These are phyloP conservation scores for Ascochyta lentis DNA, from an alignment of 2,329 filamentous ascomycete genomes.

Conservation along the genomic window DNA sequence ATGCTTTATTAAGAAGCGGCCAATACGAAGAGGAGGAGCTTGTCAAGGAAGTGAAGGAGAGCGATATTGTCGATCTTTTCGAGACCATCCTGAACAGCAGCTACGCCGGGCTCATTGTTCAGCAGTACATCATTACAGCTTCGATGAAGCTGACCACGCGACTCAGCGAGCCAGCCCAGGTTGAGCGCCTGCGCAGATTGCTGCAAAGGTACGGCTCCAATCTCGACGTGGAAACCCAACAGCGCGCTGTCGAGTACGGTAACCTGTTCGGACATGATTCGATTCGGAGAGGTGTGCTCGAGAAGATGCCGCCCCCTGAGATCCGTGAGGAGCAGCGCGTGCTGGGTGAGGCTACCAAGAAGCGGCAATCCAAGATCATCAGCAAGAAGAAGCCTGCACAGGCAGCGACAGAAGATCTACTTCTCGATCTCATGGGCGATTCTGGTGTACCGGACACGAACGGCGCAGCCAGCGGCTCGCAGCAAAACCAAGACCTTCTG, in stretches of 20 bases:
- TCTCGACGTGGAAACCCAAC: slow-evolving; percentile 93
- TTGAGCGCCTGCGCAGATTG: slow-evolving; percentile 82
- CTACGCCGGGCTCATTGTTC: slow-evolving; percentile 88
- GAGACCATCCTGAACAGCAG: slow-evolving; percentile 90
- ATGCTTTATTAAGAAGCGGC: slow-evolving; percentile 84
- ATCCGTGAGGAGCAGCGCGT: slow-evolving; percentile 95
- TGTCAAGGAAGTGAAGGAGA: slow-evolving; percentile 81
- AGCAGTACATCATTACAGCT: slow-evolving; percentile 94
- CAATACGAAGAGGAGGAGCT: slow-evolving; percentile 95
- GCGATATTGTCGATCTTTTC: slow-evolving; percentile 92
- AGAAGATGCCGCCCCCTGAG: slow-evolving; percentile 97
- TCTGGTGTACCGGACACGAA: slow-evolving; percentile 65
- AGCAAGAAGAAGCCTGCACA: slow-evolving; percentile 75
- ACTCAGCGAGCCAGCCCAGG: slow-evolving; percentile 80
- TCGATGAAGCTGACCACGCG: slow-evolving; percentile 94
- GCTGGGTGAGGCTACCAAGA: slow-evolving; percentile 74
- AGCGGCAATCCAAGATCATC: slow-evolving; percentile 60
- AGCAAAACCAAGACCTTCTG: slow-evolving; percentile 80
- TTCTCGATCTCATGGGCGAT: slow-evolving; percentile 91
- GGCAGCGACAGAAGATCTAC: slow-evolving; percentile 86
- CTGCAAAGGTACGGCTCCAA: slow-evolving; percentile 81
- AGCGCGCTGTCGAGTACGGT: slow-evolving; percentile 91
- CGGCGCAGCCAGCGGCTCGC: slow-evolving; percentile 62
- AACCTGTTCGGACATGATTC: slow-evolving; percentile 93
- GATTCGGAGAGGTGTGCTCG: slow-evolving; percentile 86